These are phyloP conservation scores for Aspergillus hiratsukae DNA, from an alignment of 2,329 filamentous ascomycete genomes.

Conservation along the genomic window DNA sequence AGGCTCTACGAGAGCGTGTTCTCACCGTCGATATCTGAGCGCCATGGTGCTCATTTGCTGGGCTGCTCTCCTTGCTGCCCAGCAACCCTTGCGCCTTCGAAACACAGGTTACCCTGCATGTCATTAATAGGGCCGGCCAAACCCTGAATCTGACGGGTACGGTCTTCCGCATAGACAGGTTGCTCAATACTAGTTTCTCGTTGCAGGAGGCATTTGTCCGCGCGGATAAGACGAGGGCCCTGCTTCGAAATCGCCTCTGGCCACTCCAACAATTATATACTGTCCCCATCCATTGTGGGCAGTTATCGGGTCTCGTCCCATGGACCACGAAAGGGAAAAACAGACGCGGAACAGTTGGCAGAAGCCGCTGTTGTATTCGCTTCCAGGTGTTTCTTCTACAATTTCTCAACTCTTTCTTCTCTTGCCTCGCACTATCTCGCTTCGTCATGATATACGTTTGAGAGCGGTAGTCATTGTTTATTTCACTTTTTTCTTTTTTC, in stretches of 20 bases:
- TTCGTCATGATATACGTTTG: constrained; percentile 1
- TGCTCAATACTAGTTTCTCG: background rate
- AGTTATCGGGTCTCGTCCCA: background rate
- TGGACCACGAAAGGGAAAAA: background rate
- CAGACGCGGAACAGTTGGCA: background rate
- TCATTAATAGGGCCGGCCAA: constrained; percentile 1
- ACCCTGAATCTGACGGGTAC: constrained; percentile 7
- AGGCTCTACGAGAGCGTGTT: constrained; percentile 5
- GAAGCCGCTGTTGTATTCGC: background rate
- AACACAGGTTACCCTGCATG: constrained; percentile 5
- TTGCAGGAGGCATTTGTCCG: constrained; percentile 4
- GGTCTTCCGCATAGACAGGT: background rate
- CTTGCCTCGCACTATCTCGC: background rate
- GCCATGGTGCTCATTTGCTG: constrained; percentile 6
- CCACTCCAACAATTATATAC: background rate
- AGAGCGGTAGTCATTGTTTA: background rate
- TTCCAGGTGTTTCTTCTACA: background rate
- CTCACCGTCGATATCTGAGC: constrained; percentile 9
- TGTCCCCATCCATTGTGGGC: background rate
- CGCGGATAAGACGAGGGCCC: background rate
- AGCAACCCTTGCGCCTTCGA: constrained; percentile 5
- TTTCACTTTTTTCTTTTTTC: background rate
- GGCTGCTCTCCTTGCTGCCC: constrained; percentile 7
- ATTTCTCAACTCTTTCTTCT: background rate
- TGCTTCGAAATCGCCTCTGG: background rate